Evolutionary conservation across 2,329 filamentous ascomycete species (phyloP), one percentile per base, ranked within the genome.

Genomic region (Neoascochyta sp.): DNA sequence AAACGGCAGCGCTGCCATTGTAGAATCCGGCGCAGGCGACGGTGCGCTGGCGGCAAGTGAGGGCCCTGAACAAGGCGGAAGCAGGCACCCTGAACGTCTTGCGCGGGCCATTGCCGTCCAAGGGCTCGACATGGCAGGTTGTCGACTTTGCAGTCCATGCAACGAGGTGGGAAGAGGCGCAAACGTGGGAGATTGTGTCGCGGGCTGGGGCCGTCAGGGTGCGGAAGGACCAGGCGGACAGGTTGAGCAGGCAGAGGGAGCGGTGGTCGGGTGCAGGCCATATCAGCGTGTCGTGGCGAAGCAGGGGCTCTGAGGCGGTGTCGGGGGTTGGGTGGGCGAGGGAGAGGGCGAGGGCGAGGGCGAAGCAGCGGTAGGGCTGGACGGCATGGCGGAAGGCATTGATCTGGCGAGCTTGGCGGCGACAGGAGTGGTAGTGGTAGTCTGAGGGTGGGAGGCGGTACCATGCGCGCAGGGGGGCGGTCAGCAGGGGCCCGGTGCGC

Each of bases 311-410:
- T 8, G 9, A 9, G n/a, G n/a, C 7, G 11, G 9, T 22, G n/a
- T n/a, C n/a, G n/a, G n/a, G n/a, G n/a, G n/a, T n/a, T n/a, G n/a
- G n/a, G n/a, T n/a, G n/a, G n/a, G n/a, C n/a, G n/a, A n/a, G n/a
- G n/a, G n/a, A n/a, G n/a, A n/a, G n/a, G n/a, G n/a, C n/a, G n/a
- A n/a, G n/a, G n/a, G n/a, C n/a, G n/a, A n/a, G n/a, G n/a, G n/a
- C n/a, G n/a, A n/a, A n/a, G n/a, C n/a, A n/a, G n/a, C n/a, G n/a
- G 34, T 13, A 8, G 24, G 3, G 20, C 27, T 18, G 26, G 7
- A 34, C 30, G 22, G 50, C 52, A 10, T 39, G 45, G 14, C 46
- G 49, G 26, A 60, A 52, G 5, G 51, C 41, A 22, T 59, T 48
- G 10, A 54, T 36, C 16, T 35, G 28, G 17, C 43, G 36, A 10